A percentile compares a stretch with the other conserved stretches of the same genome.
These are phyloP conservation scores for Penicillium crustosum DNA, from an alignment of 2,329 filamentous ascomycete genomes.

Conservation along the genomic window DNA sequence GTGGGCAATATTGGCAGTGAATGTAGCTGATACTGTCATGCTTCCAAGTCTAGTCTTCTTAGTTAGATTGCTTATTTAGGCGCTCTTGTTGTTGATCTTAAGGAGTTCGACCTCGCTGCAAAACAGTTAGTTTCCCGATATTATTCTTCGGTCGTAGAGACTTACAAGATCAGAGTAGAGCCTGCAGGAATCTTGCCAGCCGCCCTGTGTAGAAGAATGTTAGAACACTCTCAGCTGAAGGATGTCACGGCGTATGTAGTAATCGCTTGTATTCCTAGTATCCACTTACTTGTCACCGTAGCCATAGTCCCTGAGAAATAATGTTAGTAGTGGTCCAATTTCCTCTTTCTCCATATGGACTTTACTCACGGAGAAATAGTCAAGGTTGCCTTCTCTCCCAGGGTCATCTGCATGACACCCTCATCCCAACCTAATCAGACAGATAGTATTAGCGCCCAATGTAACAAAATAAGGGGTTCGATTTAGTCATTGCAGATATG, in stretches of 20 bases:
- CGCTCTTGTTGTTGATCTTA: constrained; percentile 56
- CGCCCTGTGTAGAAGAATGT: constrained; percentile 12
- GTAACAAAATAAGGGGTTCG: background rate
- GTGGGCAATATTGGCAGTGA: background rate
- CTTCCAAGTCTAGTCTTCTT: background rate
- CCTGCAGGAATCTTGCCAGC: constrained; percentile 63
- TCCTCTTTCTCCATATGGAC: background rate
- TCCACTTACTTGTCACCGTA: constrained; percentile 40
- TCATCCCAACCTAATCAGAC: constrained; percentile 68
- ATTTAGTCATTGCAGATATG: background rate
- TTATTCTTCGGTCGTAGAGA: constrained; percentile 25
- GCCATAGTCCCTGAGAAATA: constrained; percentile 30
- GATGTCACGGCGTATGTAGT: background rate
- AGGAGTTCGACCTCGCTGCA: constrained; percentile 68
- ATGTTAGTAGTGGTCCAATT: background rate
- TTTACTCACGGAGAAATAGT: constrained; percentile 69
- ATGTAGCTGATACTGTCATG: background rate
- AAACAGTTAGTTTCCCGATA: background rate
- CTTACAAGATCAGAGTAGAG: constrained; percentile 77
- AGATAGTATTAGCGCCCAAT: background rate
- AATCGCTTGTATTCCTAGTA: background rate
- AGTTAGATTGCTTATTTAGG: constrained; percentile 25
- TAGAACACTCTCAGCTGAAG: background rate
- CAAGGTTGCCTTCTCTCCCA: constrained; percentile 83
- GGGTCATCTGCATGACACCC: constrained; percentile 77